Evolutionary conservation across 176 grass and related monocot species (phyloP).

Genomic region (Carex pumila): DNA sequence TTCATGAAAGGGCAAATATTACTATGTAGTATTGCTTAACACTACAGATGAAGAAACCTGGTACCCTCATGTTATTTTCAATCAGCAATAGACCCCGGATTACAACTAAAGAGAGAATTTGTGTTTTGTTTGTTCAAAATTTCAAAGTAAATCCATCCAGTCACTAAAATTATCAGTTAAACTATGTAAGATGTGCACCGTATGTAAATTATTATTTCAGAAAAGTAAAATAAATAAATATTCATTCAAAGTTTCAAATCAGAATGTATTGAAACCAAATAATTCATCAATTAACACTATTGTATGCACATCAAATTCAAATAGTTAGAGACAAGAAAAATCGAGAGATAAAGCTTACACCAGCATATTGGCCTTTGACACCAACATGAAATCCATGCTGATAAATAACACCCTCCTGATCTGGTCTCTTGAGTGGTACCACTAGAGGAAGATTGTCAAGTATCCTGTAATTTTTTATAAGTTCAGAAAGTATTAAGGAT

Average conservation of each 20-base stretch:
- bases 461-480: conserved; percentile 37
- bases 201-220: not conserved
- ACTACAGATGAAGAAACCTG: not conserved
- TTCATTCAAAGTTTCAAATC: not conserved
- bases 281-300: not conserved
- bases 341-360: conserved; percentile 32
- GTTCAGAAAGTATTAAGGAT: not conserved
- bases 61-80: not conserved
- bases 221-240: not conserved
- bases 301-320: not conserved
- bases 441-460: conserved; percentile 90
- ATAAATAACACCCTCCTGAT: conserved; percentile 52
- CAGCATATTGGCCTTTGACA: conserved; percentile 63
- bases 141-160: not conserved
- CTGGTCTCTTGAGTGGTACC: conserved; percentile 48
- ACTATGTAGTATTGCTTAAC: not conserved
- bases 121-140: not conserved
- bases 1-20: not conserved
- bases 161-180: not conserved
- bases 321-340: not conserved
- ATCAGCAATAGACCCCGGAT: no score
- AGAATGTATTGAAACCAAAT: not conserved
- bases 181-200: not conserved
- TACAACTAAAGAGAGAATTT: not conserved
- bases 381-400: conserved; percentile 79